Base-by-base conservation (phyloP, 1,284 basidiomycete genomes). In the Trametes sp. region DNA sequence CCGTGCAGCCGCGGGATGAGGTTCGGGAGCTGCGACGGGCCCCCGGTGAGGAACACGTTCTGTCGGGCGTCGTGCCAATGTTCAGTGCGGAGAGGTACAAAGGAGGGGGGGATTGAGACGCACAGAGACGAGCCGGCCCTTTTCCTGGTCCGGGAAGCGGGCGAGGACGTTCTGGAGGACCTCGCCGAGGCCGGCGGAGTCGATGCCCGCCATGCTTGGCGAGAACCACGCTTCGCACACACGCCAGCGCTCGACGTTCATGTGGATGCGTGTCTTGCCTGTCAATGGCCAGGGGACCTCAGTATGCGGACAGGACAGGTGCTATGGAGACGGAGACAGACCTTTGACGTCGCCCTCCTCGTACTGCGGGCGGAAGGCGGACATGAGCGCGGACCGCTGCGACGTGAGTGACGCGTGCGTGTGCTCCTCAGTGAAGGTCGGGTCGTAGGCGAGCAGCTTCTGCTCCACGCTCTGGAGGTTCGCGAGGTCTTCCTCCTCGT, bases 151-250 rank as follows among this genome's bases (percentile, higher is more conserved):
- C 4, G 86, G 78, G 76, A 97, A 98, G 11, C 90, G 84, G n/a
- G 88, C 86, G 52, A 99, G 82, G 36, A 98, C 85, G 75, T 89
- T 93, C 68, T 94, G 93, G 24, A 96, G 80, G 1, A 98, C 87
- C 76, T 99, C 98, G 14, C 91, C 93, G 3, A 99, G 75, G 0
- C 98, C 98, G 0, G 98, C 97, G 23, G 92, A 94, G 76, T 99
- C 98, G 24, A 98, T 84, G 0, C 98, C 98, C 2, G 96, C 96
- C 85, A 98, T 96, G 14, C 83, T 82, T 0, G 98, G 97, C 58
- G 95, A 91, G 81, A 97, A 98, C 82, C 93, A 95, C 0, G 95
- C 88, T 77, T 99, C 98, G 62, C 94, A 95, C 2, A 94, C 95
- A 21, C 97, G 84, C 81, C 95, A 95, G 38, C 96, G 82, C 79